Evolutionary conservation across 495 filamentous ascomycete species (phyloP).

Genomic region (Aspergillus panamensis): DNA sequence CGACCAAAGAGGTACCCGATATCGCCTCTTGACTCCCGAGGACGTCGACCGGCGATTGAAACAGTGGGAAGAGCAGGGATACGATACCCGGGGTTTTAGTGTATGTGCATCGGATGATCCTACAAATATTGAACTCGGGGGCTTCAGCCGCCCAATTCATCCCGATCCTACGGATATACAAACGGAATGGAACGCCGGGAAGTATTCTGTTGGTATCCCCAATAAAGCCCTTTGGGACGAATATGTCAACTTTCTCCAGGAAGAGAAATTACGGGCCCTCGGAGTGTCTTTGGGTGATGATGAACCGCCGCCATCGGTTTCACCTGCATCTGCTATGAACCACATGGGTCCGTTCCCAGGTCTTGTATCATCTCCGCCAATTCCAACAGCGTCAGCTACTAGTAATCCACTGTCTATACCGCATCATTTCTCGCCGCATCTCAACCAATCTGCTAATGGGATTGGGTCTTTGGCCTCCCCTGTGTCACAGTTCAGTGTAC

Average conservation of each 20-base stretch:
- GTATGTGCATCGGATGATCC: slow-evolving; percentile 45
- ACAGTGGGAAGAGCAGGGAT: slow-evolving; percentile 71
- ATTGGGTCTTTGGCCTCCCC: slow-evolving; percentile 60
- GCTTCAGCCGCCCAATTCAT: slow-evolving; percentile 69
- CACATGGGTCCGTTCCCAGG: slow-evolving; percentile 54
- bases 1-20: slow-evolving; percentile 57
- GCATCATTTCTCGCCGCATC: slow-evolving; percentile 44
- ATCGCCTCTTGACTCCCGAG: slow-evolving; percentile 54
- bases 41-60: slow-evolving; percentile 65
- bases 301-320: slow-evolving; percentile 64
- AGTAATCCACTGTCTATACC: slow-evolving; percentile 38
- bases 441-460: slow-evolving; percentile 52
- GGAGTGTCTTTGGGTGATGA: slow-evolving; percentile 77
- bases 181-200: slow-evolving; percentile 48
- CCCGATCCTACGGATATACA: slow-evolving; percentile 61
- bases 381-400: slow-evolving; percentile 44
- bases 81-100: slow-evolving; percentile 69
- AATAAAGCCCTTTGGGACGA: slow-evolving; percentile 74
- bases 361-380: slow-evolving; percentile 55
- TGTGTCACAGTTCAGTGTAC: slow-evolving; percentile 43
- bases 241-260: slow-evolving; percentile 75
- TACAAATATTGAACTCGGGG: slow-evolving; percentile 32
- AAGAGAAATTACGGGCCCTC: slow-evolving; percentile 86
- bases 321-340: slow-evolving; percentile 67
- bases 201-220: slow-evolving; percentile 68